A percentile compares a stretch with the other conserved stretches of the same genome.
Evolutionary conservation across 768 basidiomycete species (phyloP).

Genomic region (Tulasnella sp.): DNA sequence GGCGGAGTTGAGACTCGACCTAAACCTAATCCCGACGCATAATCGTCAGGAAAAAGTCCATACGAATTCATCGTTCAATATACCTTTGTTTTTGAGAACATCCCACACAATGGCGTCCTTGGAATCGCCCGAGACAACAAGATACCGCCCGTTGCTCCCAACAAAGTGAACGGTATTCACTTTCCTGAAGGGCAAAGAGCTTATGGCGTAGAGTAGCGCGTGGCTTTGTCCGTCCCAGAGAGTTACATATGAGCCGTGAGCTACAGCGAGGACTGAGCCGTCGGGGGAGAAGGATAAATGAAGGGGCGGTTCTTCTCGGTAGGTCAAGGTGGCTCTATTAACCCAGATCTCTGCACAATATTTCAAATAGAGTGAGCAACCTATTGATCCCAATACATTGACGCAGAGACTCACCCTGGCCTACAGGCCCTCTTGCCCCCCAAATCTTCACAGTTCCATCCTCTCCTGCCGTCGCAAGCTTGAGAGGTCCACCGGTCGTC

Average conservation of each 20-base stretch:
- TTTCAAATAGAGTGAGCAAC: background rate
- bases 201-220: slow-evolving; percentile 50
- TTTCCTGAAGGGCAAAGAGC: slow-evolving; percentile 51
- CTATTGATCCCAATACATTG: background rate
- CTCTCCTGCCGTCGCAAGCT: slow-evolving; percentile 68
- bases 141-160: slow-evolving; percentile 49
- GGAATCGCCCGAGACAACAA: slow-evolving; percentile 50
- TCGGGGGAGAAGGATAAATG: slow-evolving; percentile 78
- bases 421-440: slow-evolving; percentile 50
- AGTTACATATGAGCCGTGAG: slow-evolving; percentile 61
- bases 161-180: slow-evolving; percentile 45
- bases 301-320: slow-evolving; percentile 63
- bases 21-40: background rate
- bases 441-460: slow-evolving; percentile 80
- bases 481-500: slow-evolving; percentile 34
- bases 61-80: slow-evolving; percentile 33
- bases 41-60: background rate
- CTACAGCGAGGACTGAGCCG: slow-evolving; percentile 75
- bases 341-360: slow-evolving; percentile 66
- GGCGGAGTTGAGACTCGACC: background rate
- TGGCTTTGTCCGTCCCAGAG: slow-evolving; percentile 71
- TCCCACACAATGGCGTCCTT: slow-evolving; percentile 67
- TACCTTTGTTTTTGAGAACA: slow-evolving; percentile 59
- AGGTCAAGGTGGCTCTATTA: slow-evolving; percentile 65
- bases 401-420: slow-evolving; percentile 42